These are phyloP conservation scores for Penicillium sp. DNA, from an alignment of 2,329 filamentous ascomycete species.

Conservation along the genomic window DNA sequence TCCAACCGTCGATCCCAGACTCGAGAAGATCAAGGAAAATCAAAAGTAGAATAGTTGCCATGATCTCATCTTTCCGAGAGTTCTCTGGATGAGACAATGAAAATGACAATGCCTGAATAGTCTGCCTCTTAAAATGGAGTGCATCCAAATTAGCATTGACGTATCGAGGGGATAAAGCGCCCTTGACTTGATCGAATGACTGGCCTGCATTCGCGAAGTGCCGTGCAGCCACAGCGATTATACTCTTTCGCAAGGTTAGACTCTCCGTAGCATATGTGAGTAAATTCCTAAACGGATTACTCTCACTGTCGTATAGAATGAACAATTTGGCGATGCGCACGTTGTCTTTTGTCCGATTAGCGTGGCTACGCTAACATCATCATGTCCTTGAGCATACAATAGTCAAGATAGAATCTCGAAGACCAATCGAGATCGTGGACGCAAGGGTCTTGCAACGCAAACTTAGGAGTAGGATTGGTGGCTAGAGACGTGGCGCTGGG, in stretches of 20 bases:
- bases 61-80: neutral
- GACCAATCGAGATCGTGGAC: neutral
- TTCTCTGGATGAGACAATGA: conserved; percentile 1
- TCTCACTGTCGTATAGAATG: conserved; percentile 12
- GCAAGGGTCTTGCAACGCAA: conserved; percentile 9
- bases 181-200: neutral
- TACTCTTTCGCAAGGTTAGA: neutral
- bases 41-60: conserved; percentile 3
- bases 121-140: conserved; percentile 21
- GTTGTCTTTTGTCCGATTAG: conserved; percentile 22
- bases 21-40: conserved; percentile 10
- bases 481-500: neutral
- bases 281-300: conserved; percentile 4
- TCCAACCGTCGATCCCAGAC: conserved; percentile 8
- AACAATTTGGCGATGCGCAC: conserved; percentile 31
- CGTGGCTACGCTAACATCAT: neutral
- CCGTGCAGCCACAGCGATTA: neutral
- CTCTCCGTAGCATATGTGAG: neutral
- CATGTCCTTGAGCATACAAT: conserved; percentile 22
- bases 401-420: conserved; percentile 31
- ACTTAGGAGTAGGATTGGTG: neutral
- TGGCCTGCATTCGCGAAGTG: neutral
- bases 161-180: neutral
- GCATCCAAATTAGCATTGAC: conserved; percentile 17
- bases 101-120: conserved; percentile 16